These are phyloP conservation scores for Nepenthes alata DNA, from an alignment of 179 eudicot species.

Conservation along the genomic window DNA sequence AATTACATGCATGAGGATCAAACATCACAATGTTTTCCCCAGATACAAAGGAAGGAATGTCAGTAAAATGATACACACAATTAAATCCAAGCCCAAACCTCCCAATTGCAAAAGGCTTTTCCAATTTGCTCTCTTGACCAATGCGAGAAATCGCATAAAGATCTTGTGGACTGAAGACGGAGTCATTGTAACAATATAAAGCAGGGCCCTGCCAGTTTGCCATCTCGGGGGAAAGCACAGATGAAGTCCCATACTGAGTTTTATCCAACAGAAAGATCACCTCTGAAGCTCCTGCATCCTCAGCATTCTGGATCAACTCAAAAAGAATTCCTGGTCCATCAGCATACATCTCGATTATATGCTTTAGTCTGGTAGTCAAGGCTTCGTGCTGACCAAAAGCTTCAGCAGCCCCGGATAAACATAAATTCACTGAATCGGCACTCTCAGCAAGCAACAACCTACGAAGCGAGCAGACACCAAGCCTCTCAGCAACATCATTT, in stretches of 20 bases:
- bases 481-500: conserved; percentile 95
- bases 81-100: conserved; percentile 99
- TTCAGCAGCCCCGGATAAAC: conserved; percentile 96
- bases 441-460: conserved; percentile 97
- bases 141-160: conserved; percentile 95
- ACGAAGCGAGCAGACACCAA: conserved; percentile 93
- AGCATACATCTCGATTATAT: conserved; percentile 99
- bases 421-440: conserved; percentile 94
- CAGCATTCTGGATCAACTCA: conserved; percentile 99
- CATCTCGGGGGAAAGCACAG: conserved; percentile 98
- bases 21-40: conserved; percentile 99
- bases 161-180: conserved; percentile 90
- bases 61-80: conserved; percentile 97
- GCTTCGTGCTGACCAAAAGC: conserved; percentile 99
- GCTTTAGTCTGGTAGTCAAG: conserved; percentile 91
- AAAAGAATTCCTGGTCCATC: conserved; percentile 97
- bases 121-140: conserved; percentile 99
- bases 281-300: conserved; percentile 95
- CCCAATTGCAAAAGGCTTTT: conserved; percentile 97
- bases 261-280: conserved; percentile 81
- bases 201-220: conserved; percentile 99
- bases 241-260: conserved; percentile 93
- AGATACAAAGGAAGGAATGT: conserved; percentile 89
- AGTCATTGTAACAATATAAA: conserved; percentile 89
- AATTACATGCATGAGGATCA: conserved; percentile 96